Conservation (phyloP, 768 basidiomycete species). For the Pleurotus ostreatus region DNA sequence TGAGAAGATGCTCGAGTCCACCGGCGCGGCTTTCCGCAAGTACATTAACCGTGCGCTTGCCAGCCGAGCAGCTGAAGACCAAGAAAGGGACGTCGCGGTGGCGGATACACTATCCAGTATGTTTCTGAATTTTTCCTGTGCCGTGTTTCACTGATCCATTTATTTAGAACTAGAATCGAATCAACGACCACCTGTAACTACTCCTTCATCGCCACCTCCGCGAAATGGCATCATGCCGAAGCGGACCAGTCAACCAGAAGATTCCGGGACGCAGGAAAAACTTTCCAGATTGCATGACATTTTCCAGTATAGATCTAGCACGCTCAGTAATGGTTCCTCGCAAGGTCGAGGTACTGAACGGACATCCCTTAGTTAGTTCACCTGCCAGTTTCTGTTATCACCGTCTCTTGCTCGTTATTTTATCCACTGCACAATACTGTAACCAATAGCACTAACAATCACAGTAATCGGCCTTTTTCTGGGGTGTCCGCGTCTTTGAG, state of each 20-base stretch:
- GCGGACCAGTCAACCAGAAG: conserved; percentile 25
- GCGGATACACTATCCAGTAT: conserved; percentile 79
- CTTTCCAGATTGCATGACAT: conserved; percentile 74
- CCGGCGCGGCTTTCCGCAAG: conserved; percentile 86
- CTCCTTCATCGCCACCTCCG: conserved; percentile 23
- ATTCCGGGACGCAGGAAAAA: conserved; percentile 51
- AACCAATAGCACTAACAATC: conserved; percentile 2
- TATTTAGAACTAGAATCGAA: conserved; percentile 61
- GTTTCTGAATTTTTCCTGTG: conserved; percentile 17
- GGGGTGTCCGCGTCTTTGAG: not conserved
- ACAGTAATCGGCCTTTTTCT: not conserved
- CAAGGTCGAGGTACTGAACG: conserved; percentile 18
- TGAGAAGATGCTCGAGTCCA: conserved; percentile 85
- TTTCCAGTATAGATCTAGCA: conserved; percentile 80
- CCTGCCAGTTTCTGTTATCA: not conserved
- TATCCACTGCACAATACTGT: conserved; percentile 2
- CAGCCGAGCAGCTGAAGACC: conserved; percentile 82
- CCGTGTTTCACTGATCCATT: conserved; percentile 9
- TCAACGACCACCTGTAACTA: conserved; percentile 26
- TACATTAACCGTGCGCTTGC: conserved; percentile 88
- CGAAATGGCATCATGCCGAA: conserved; percentile 24
- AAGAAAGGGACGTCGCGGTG: conserved; percentile 76
- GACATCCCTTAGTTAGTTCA: conserved; percentile 14
- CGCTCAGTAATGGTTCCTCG: conserved; percentile 43
- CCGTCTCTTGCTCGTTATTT: not conserved